Base-by-base conservation (phyloP, 257 asterid genomes). In the Plectranthus barbatus region DNA sequence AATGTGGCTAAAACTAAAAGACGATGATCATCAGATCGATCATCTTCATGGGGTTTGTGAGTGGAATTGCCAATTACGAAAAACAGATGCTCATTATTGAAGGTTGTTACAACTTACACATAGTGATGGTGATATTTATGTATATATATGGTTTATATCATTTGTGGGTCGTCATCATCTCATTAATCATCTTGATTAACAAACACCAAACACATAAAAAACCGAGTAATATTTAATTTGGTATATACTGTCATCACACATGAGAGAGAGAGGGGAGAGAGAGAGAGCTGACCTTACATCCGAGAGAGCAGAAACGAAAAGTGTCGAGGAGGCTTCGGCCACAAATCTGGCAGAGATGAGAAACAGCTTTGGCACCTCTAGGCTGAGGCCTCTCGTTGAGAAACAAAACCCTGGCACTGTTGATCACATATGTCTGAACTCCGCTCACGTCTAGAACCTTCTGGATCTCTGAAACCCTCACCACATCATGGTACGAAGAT, bases 401-500 rank as follows among this genome's bases (percentile, higher is more conserved):
- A 67, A 92, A 92, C 79, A 92, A 69, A 74, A 92, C 99, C 81
- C 95, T 86, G 1, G 99, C 99, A 46, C 99, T 84, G 70, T 92
- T 92, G 40, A 92, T 92, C n/a, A 90, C 97, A 69, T 92, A 92
- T 0, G 97, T 86, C 41, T 92, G 99, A 15, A 92, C 97, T 6
- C 96, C 97, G 23, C 91, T 83, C 47, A 86, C 80, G 56, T 86
- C 99, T 78, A 89, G 60, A n/a, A 77, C 95, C 76, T 81, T 89
- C 47, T 92, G 95, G 64, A 92, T 85, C 85, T 92, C 99, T 60
- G 96, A 85, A 26, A 92, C 93, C 72, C 99, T 75, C 67, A 92
- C 99, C 70, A 92, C 99, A 74, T 92, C 99, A 44, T 92, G 99
- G 56, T 92, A 92, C 1, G 99, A 92, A 1, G 99, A 92, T 79